Evolutionary conservation across 352 stramenopile species (phyloP).

Genomic region (Phytophthora colocasiae): DNA sequence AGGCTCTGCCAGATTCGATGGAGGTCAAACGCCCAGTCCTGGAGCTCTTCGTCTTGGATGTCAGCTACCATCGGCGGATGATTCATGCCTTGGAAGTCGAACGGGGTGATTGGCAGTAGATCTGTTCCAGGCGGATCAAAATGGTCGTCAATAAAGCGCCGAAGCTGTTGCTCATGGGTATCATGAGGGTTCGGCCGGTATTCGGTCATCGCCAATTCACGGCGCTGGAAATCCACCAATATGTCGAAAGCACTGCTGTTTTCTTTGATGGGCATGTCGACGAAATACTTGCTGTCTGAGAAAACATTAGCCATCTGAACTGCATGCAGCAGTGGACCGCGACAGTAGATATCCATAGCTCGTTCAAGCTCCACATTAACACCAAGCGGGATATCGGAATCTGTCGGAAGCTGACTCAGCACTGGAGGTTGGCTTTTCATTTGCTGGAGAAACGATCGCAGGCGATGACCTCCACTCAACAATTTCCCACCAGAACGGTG

Average conservation of each 20-base stretch:
- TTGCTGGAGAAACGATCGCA: conserved; percentile 35
- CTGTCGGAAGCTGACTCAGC: conserved; percentile 16
- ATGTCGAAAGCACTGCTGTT: conserved; percentile 80
- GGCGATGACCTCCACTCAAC: conserved; percentile 30
- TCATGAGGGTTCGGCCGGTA: conserved; percentile 36
- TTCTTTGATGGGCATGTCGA: conserved; percentile 92
- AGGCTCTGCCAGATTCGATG: conserved; percentile 83
- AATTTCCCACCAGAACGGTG: conserved; percentile 38
- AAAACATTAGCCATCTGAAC: conserved; percentile 85
- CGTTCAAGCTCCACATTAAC: conserved; percentile 59
- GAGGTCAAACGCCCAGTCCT: conserved; percentile 71
- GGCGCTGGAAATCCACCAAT: conserved; percentile 71
- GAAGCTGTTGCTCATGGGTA: conserved; percentile 53
- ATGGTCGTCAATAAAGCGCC: conserved; percentile 77
- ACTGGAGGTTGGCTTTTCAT: conserved; percentile 33
- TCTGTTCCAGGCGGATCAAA: conserved; percentile 85
- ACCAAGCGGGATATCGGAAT: conserved; percentile 30
- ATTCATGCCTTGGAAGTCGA: conserved; percentile 67
- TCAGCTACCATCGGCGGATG: conserved; percentile 60
- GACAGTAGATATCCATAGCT: conserved; percentile 81
- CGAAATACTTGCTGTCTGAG: conserved; percentile 92
- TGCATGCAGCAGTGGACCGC: conserved; percentile 66
- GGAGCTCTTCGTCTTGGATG: conserved; percentile 60
- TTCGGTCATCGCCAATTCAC: conserved; percentile 61
- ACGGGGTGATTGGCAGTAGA: conserved; percentile 69